Evolutionary conservation across 2,329 filamentous ascomycete genomes (phyloP), one percentile per base, ranked within the genome.

Genomic region (Pseudogymnoascus sp.): DNA sequence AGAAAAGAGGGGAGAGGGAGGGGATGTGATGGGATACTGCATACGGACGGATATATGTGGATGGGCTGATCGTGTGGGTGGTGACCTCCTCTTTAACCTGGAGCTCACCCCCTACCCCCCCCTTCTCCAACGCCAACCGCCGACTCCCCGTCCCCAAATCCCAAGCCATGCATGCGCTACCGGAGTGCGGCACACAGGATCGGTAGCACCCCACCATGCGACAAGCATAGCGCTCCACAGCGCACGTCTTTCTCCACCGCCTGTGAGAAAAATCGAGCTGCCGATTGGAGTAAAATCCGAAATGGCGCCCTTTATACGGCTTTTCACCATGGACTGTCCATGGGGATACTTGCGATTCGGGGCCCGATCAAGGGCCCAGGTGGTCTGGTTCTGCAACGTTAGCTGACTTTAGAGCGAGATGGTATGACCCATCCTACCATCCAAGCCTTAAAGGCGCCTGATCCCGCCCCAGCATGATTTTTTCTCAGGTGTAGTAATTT

Each of bases 181-280:
- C 27, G 45, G 45, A 55, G 45, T 55, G 29, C 45, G 45, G 45
- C 45, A 55, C 45, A 55, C 27, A 55, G 27, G n/a, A 55, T 33
- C n/a, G 5, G n/a, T 12, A 33, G 27, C 45, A 18, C 45, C 9
- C 45, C 45, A 52, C 45, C 3, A 25, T 52, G 1, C 27, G 31
- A 52, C 45, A 8, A 52, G 45, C 45, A 52, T 52, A 33, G 45
- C 45, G 45, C 45, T 31, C 13, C 27, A 12, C 31, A 33, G 45
- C 45, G 45, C 45, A 12, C 1, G 4, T 33, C 27, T 55, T 27
- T 55, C 27, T 55, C 45, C 45, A 55, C 45, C 18, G 45, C 27
- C 45, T 9, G 13, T n/a, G n/a, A 55, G 6, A 18, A 55, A 55
- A 55, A 33, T 15, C 45, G 13, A 33, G 27, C n/a, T 55, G 45